phyloP scores from a whole-genome alignment of 257 asterid species.

The Solanum bulbocastanum region DNA sequence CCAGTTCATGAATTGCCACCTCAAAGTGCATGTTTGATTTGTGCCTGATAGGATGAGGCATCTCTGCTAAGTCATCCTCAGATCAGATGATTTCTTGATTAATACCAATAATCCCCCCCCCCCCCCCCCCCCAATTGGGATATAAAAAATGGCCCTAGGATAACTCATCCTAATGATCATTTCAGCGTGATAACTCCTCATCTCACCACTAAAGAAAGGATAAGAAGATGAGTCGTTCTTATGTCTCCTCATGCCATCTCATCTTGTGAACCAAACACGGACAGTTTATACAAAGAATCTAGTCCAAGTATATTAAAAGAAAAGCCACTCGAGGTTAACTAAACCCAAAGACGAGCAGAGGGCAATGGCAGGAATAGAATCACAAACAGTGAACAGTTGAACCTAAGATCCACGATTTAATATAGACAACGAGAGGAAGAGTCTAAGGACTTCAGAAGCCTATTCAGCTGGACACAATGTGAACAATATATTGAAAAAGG shows the following conservation, averaged over 20 bases:
- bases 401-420: neutral
- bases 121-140: neutral
- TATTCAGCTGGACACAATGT: neutral
- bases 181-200: neutral
- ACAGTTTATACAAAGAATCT: neutral
- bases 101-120: neutral
- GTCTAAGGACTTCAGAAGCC: neutral
- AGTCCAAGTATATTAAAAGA: neutral
- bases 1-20: neutral
- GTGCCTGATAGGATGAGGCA: neutral
- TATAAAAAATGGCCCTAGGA: neutral
- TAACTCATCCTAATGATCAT: neutral
- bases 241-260: neutral
- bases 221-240: neutral
- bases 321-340: neutral
- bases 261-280: neutral
- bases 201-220: neutral
- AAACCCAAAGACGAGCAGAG: neutral
- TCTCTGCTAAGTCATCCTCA: neutral
- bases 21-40: neutral
- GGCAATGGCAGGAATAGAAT: neutral
- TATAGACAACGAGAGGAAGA: neutral
- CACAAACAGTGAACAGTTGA: neutral
- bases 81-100: neutral
- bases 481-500: neutral